Base-by-base conservation (phyloP, 1,139 yeast genomes). In the Kurtzmaniella quercitrusa region DNA sequence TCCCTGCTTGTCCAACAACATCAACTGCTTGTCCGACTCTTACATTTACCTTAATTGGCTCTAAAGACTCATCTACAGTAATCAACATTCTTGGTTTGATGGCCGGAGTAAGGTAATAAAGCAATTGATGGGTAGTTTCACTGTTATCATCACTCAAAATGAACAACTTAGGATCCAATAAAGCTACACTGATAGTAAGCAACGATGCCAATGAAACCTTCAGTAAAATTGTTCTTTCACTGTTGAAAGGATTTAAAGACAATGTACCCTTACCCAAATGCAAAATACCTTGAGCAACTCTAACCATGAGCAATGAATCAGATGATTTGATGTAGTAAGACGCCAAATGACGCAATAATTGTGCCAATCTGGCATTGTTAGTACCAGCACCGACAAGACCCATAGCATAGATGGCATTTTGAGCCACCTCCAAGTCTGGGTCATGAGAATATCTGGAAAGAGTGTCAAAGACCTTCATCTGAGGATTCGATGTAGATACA, bases 21-120 rank as follows among this genome's bases (percentile, higher is more conserved):
- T 94, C 98, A 39, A 94, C 98, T 4, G 98, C 98, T 70, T 93
- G 97, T 52, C 98, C 98, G 34, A 94, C 98, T 60, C 98, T 81
- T 8, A 93, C 98, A 56, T 90, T 93, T 11, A 93, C 98, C 72
- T 93, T 93, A 52, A 93, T 70, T 29, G 97, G 97, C 48, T 73
- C 73, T 61, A 93, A 79, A 25, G 85, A 81, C 62, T 91, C 97
- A 62, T 91, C 96, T 41, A 94, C 86, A 0, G 98, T 91, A 37
- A 94, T 77, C 55, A 94, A 79, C 85, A 88, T 89, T 57, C 97
- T 82, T 45, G 99, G 98, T 57, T 88, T 88, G 46, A 91, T 80
- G 21, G 97, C 93, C 42, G 95, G 86, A 19, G 95, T 84, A 54
- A 94, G 72, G 70, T 85, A 88, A 66, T 85, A 94, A 56, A 94